These are phyloP conservation scores for Ophiosphaerella narmari DNA, from an alignment of 2,329 filamentous ascomycete genomes.

Conservation along the genomic window DNA sequence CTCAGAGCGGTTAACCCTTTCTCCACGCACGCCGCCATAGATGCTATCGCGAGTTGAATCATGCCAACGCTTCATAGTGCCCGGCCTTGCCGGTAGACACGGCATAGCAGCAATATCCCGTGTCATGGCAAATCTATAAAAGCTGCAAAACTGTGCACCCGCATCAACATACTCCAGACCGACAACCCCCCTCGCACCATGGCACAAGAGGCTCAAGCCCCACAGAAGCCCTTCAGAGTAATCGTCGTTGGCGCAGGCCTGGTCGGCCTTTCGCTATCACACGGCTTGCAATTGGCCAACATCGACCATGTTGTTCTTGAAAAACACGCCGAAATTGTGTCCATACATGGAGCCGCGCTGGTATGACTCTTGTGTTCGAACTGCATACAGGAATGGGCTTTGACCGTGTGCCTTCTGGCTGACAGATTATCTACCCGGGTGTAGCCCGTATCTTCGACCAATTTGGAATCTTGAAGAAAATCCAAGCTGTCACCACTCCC, in stretches of 20 bases:
- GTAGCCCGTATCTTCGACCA: conserved; percentile 29
- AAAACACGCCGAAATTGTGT: conserved; percentile 22
- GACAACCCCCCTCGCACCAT: background rate
- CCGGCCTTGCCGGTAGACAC: too few relatives aligned
- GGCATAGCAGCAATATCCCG: too few relatives aligned
- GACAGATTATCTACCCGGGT: conserved; percentile 20
- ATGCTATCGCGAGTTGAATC: too few relatives aligned
- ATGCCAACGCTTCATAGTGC: too few relatives aligned
- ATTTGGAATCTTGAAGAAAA: conserved; percentile 20
- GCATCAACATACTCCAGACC: too few relatives aligned
- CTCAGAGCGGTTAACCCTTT: too few relatives aligned
- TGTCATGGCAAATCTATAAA: too few relatives aligned
- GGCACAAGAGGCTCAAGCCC: conserved; percentile 1
- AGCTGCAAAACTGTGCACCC: too few relatives aligned
- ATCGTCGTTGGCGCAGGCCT: conserved; percentile 25
- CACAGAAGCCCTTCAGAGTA: conserved; percentile 16
- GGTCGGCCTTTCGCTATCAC: conserved; percentile 23
- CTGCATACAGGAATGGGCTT: background rate
- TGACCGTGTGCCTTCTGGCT: background rate
- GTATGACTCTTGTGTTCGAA: background rate
- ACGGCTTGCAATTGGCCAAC: conserved; percentile 22
- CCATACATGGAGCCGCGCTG: conserved; percentile 25
- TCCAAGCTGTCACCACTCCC: conserved; percentile 11
- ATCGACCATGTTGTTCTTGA: conserved; percentile 33
- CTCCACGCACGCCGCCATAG: too few relatives aligned